These are phyloP conservation scores for Pleurotus tuoliensis DNA, from an alignment of 768 basidiomycete species.

Conservation along the genomic window DNA sequence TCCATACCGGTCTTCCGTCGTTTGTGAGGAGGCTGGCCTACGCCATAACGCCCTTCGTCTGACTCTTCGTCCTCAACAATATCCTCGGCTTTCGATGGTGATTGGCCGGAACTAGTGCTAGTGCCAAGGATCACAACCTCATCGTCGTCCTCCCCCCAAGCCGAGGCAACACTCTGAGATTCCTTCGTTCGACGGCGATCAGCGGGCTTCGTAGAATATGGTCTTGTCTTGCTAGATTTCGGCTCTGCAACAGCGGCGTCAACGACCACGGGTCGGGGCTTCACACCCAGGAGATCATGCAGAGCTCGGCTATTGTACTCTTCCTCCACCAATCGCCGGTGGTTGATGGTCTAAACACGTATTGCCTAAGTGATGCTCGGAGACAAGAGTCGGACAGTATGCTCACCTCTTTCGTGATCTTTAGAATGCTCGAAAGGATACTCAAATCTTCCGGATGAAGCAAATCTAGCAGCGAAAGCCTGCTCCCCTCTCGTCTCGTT, in stretches of 20 bases:
- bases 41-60: constrained; percentile 58
- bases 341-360: constrained; percentile 60
- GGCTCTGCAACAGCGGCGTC: constrained; percentile 15
- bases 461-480: constrained; percentile 35
- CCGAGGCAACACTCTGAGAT: constrained; percentile 25
- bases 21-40: constrained; percentile 42
- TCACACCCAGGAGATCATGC: constrained; percentile 55
- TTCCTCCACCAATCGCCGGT: constrained; percentile 65
- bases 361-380: constrained; percentile 2
- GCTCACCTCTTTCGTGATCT: constrained; percentile 78
- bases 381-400: neutral
- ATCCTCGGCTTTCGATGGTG: constrained; percentile 9
- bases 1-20: constrained; percentile 37
- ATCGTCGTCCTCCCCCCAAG: constrained; percentile 36
- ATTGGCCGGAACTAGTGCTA: constrained; percentile 17
- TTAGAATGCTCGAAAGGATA: constrained; percentile 75
- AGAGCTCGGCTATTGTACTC: constrained; percentile 57
- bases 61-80: constrained; percentile 28
- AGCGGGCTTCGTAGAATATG: constrained; percentile 1
- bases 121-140: constrained; percentile 23
- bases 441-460: constrained; percentile 64
- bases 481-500: constrained; percentile 49
- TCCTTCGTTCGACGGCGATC: constrained; percentile 8
- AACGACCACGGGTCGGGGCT: constrained; percentile 14
- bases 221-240: neutral